Percentiles rank a stretch among this genome's conserved stretches.
Evolutionary conservation across 345 rosid genomes (phyloP).

Genomic region (Salix koriyanagi): DNA sequence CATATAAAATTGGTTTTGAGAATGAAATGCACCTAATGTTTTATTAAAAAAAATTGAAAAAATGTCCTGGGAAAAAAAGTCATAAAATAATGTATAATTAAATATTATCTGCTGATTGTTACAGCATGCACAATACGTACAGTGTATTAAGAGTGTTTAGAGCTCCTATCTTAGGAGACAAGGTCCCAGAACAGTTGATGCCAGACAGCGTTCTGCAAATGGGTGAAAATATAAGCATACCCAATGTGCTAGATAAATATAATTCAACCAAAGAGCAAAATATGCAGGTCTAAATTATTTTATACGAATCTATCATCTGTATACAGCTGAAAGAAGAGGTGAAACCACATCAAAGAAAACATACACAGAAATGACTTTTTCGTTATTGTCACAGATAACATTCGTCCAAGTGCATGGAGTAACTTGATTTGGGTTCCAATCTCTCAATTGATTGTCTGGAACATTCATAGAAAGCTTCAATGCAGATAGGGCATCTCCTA

Average conservation of each 20-base stretch:
- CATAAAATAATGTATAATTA: background rate
- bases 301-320: background rate
- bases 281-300: constrained; percentile 7
- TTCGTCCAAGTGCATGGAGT: constrained; percentile 93
- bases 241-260: background rate
- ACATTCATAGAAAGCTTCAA: constrained; percentile 52
- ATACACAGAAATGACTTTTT: constrained; percentile 70
- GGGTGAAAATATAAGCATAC: constrained; percentile 18
- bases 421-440: constrained; percentile 84
- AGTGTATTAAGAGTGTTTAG: constrained; percentile 60
- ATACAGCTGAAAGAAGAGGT: background rate
- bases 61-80: background rate
- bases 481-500: constrained; percentile 72
- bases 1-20: background rate
- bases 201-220: constrained; percentile 68
- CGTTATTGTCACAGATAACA: constrained; percentile 52
- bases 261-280: constrained; percentile 4
- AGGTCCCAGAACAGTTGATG: constrained; percentile 70
- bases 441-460: constrained; percentile 44
- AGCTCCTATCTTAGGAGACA: constrained; percentile 65
- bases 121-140: constrained; percentile 45
- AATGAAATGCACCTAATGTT: background rate
- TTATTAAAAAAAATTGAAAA: background rate
- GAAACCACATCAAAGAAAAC: constrained; percentile 21
- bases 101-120: background rate